A percentile compares a stretch with the other conserved stretches of the same genome.
These are phyloP conservation scores for Rhynchosporium agropyri DNA, from an alignment of 2,329 filamentous ascomycete species.

Conservation along the genomic window DNA sequence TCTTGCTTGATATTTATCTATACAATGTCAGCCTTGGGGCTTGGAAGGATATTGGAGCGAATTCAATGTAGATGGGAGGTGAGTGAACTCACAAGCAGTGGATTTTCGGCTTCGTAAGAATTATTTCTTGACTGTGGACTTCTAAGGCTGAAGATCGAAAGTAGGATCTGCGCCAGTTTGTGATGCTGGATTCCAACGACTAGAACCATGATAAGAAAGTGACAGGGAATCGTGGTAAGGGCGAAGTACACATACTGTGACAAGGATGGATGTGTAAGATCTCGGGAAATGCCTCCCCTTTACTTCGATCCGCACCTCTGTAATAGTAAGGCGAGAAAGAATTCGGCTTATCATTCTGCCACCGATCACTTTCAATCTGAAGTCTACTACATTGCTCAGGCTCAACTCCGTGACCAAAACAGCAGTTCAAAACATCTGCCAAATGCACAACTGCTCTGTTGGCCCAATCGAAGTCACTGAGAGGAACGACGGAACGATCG, in stretches of 20 bases:
- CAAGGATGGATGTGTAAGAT: conserved; percentile 60
- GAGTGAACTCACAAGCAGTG: conserved; percentile 44
- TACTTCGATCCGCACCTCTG: conserved; percentile 42
- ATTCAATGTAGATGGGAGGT: too few relatives aligned
- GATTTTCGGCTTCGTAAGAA: conserved; percentile 44
- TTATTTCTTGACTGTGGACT: conserved; percentile 53
- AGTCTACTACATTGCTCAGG: conserved; percentile 49
- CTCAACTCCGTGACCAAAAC: conserved; percentile 52
- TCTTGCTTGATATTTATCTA: conserved; percentile 39
- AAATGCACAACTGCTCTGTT: conserved; percentile 64
- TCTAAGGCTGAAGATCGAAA: conserved; percentile 58
- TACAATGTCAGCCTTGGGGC: not conserved
- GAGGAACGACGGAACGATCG: conserved; percentile 52
- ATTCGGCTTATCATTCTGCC: conserved; percentile 51
- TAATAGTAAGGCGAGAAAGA: conserved; percentile 60
- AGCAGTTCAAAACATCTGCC: conserved; percentile 65
- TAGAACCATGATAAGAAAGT: conserved; percentile 33
- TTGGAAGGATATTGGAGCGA: not conserved
- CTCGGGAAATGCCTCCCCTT: conserved; percentile 54
- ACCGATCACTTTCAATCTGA: conserved; percentile 49
- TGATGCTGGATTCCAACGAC: conserved; percentile 64
- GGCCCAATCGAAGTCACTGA: conserved; percentile 59
- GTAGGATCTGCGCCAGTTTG: conserved; percentile 58
- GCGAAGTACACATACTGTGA: conserved; percentile 47
- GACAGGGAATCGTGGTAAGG: not conserved